Conservation (phyloP, 169 alveolate genomes). For the Cryptosporidium ubiquitum region DNA sequence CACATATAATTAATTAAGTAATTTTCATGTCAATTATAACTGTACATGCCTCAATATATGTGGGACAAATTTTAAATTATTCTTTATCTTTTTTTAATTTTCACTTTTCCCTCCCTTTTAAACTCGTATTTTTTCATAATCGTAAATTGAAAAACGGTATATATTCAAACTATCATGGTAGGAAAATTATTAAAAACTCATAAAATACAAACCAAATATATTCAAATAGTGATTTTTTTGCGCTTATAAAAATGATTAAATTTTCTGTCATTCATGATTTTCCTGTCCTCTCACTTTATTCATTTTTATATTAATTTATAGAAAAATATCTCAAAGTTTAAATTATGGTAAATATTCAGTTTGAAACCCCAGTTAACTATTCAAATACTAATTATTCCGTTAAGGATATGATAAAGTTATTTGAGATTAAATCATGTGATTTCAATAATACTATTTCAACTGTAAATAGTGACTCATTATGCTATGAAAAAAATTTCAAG, state of each 20-base stretch:
- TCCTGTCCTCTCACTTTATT: not conserved
- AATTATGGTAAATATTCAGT: not conserved
- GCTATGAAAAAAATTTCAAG: not conserved
- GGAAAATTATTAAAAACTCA: not conserved
- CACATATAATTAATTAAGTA: not conserved
- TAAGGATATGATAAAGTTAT: not conserved
- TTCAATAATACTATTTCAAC: slow-evolving; percentile 53
- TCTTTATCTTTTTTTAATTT: not conserved
- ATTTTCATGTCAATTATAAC: not conserved
- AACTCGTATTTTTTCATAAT: not conserved
- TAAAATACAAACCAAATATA: not conserved
- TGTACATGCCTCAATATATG: not conserved
- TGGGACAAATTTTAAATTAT: not conserved
- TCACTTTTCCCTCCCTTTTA: slow-evolving; percentile 5
- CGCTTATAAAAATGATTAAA: not conserved
- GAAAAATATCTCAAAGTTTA: not conserved
- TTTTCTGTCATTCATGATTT: not conserved
- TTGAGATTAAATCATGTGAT: not conserved
- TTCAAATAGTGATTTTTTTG: not conserved
- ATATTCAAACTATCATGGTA: not conserved
- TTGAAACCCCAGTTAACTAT: not conserved
- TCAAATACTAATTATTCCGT: not conserved
- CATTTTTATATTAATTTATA: not conserved
- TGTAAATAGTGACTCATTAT: not conserved
- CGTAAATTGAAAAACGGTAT: not conserved